Evolutionary conservation across 164 flowering plant genomes (phyloP).

Genomic region (Magnolia kwangsiensis): DNA sequence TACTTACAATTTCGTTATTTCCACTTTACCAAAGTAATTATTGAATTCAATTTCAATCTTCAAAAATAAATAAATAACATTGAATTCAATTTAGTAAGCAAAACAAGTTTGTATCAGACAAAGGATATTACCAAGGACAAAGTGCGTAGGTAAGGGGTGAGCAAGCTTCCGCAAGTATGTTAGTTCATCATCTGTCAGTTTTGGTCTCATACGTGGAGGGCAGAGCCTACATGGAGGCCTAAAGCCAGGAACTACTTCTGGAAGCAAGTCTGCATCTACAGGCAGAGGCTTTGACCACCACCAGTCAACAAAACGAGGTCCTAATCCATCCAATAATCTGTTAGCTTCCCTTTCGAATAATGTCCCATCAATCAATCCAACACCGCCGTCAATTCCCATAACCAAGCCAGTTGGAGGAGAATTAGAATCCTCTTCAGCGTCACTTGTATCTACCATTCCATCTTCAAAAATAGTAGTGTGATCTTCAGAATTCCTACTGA

Average conservation of each 20-base stretch:
- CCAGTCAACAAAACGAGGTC: constrained; percentile 95
- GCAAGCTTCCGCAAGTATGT: constrained; percentile 84
- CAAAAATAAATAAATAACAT: neutral
- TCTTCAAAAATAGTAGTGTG: constrained; percentile 8
- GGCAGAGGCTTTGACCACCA: constrained; percentile 93
- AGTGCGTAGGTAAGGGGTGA: constrained; percentile 78
- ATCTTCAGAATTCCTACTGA: constrained; percentile 15
- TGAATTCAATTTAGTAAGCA: neutral
- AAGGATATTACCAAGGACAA: constrained; percentile 69
- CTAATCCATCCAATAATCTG: constrained; percentile 88
- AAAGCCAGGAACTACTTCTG: constrained; percentile 70
- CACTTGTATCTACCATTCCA: constrained; percentile 9
- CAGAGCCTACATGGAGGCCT: constrained; percentile 65
- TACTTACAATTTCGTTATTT: too few species aligned
- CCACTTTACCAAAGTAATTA: too few species aligned
- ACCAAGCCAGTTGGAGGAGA: constrained; percentile 7
- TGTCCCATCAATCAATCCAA: constrained; percentile 32
- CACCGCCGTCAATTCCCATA: constrained; percentile 12
- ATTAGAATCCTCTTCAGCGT: constrained; percentile 13
- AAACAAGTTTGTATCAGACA: neutral
- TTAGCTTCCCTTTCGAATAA: constrained; percentile 83
- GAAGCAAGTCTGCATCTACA: constrained; percentile 90
- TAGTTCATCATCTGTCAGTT: constrained; percentile 67
- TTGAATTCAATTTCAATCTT: too few species aligned
- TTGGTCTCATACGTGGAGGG: constrained; percentile 49